phyloP scores from a whole-genome alignment of 2,329 filamentous ascomycete genomes.

The Plectosphaerella sp. region DNA sequence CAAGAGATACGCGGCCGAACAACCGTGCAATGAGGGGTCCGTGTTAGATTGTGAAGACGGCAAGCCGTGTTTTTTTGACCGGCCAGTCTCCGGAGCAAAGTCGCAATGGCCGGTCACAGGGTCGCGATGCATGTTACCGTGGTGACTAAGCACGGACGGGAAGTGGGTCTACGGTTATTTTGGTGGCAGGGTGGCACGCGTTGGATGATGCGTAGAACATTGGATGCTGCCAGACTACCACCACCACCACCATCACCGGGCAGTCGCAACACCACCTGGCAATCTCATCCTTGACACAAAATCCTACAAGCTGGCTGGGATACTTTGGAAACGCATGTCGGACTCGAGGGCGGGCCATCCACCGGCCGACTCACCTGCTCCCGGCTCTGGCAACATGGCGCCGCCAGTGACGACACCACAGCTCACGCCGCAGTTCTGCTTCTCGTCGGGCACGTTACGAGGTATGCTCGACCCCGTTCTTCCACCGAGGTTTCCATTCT shows the following conservation, averaged over 20 bases:
- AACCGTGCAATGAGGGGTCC: too few relatives aligned
- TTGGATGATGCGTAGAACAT: too few relatives aligned
- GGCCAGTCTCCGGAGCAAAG: neutral
- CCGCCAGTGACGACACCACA: constrained; percentile 40
- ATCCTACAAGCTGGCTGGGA: constrained; percentile 38
- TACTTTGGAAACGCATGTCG: constrained; percentile 42
- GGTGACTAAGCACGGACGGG: too few relatives aligned
- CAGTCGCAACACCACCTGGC: too few relatives aligned
- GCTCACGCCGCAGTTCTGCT: constrained; percentile 74
- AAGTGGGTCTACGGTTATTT: too few relatives aligned
- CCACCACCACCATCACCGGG: too few relatives aligned
- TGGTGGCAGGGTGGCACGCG: too few relatives aligned
- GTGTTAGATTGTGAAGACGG: too few relatives aligned
- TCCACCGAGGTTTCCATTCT: constrained; percentile 79
- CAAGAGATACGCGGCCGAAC: too few relatives aligned
- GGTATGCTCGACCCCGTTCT: constrained; percentile 39
- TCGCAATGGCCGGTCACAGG: neutral
- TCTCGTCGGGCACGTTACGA: constrained; percentile 63
- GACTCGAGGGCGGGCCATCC: constrained; percentile 32
- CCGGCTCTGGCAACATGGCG: constrained; percentile 35
- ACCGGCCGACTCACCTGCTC: constrained; percentile 19
- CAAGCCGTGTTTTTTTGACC: too few relatives aligned
- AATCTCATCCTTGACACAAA: neutral
- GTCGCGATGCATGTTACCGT: too few relatives aligned
- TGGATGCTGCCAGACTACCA: too few relatives aligned